Base-by-base conservation (phyloP, 129 eudicot species). In the Oenanthe sinensis region DNA sequence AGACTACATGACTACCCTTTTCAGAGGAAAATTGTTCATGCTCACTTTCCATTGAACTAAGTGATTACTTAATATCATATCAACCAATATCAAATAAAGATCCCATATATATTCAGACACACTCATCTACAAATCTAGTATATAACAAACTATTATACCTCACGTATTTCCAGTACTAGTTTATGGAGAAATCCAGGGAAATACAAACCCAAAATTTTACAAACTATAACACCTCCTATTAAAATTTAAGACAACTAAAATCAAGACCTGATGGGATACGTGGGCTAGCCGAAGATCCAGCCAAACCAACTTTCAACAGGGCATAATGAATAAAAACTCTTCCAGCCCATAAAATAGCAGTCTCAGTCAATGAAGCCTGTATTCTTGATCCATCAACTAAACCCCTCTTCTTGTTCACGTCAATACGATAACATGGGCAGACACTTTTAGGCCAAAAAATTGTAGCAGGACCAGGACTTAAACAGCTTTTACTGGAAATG, bases 311-410 rank as follows among this genome's bases (percentile, higher is more conserved):
- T 60, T 24, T 60, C 68, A 60, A 60, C 33, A 60, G 1, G 33
- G 68, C 68, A 60, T 60, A 60, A 60, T 60, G 68, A 60, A 60
- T 60, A 60, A 60, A 60, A 60, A 60, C 68, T 60, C 68, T 60
- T 24, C 68, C 68, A 24, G 68, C 68, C 68, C 68, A 60, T 12
- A 60, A 60, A 60, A 60, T 60, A 12, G 68, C 33, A 24, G 68
- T 60, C 33, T 60, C 68, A 3, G 68, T n/a, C 33, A 60, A 24
- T 0, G 68, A 60, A 60, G 68, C 68, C 36, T 60, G 68, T n/a
- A 60, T 24, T 60, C 68, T 60, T 60, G 68, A 60, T n/a, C 68
- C 33, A 60, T 60, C n/a, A n/a, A n/a, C 33, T 9, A 24, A 3
- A 60, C 33, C 68, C 68, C 16, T 60, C 68, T 10, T 24, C 68